Evolutionary conservation across 2,329 filamentous ascomycete species (phyloP), one percentile per base, ranked within the genome.

Genomic region (Fusarium gaditjirri): DNA sequence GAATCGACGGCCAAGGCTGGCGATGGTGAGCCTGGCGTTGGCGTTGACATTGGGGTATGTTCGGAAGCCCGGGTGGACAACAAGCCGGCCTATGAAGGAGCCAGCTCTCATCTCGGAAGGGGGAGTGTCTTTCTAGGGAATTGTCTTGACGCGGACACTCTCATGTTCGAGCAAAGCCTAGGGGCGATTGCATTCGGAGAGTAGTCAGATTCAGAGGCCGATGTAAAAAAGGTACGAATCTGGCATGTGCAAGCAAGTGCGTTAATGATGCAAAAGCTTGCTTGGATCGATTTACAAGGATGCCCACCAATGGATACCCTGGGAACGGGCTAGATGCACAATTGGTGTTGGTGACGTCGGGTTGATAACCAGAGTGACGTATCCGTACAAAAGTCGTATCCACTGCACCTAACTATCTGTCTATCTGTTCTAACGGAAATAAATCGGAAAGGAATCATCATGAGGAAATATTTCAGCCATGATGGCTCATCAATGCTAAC

Each of bases 101-200:
- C 79, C 81, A 77, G 81, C 76, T 78, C 83, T 86, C 86, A 88
- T 88, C 70, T 81, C 82, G 82, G 71, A 62, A 76, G 70, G 41
- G 77, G 69, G 60, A 64, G 41, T 41, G 35, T 43, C 54, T 57
- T 33, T 25, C 52, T 58, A 64, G 59, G 44, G 44, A 49, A 53
- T 36, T 50, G 38, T 61, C 35, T 25, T 41, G 59, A 66, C 31
- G 52, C 33, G 56, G 58, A 47, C 52, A 56, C 52, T 74, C n/a
- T 75, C 75, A 77, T 77, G 65, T 70, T 74, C 68, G 61, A 63
- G 54, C 35, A 59, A 38, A 39, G 53, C 42, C 49, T 35, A 10
- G 33, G n/a, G 43, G 47, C 36, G 55, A 72, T 66, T 65, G 57
- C 65, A 72, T 75, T 42, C 52, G 41, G 57, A 50, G 50, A 46